These are phyloP conservation scores for Liriodendron chinense DNA, from an alignment of 164 flowering plant species.

Conservation along the genomic window DNA sequence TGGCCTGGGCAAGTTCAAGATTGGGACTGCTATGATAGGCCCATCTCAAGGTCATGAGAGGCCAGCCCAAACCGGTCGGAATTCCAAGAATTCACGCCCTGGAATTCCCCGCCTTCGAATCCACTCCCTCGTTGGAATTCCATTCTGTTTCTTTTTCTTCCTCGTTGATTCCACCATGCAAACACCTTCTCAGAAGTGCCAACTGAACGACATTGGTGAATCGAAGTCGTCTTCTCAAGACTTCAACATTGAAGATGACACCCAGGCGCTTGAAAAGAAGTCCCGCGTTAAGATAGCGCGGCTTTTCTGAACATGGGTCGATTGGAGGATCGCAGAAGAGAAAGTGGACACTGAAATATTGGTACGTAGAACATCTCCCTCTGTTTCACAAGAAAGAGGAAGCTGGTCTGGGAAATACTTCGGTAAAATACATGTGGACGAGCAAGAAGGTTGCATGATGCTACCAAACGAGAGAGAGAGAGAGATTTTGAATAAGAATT, in stretches of 20 bases:
- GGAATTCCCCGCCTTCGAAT: neutral
- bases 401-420: slow-evolving; percentile 14
- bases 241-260: neutral
- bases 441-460: slow-evolving; percentile 9
- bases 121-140: neutral
- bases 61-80: slow-evolving; percentile 7
- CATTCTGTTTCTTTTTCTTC: neutral
- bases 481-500: neutral
- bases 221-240: neutral
- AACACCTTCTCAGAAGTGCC: neutral
- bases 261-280: neutral
- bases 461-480: neutral
- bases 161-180: neutral
- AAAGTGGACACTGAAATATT: slow-evolving; percentile 7
- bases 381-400: neutral
- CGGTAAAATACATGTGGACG: neutral
- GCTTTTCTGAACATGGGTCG: slow-evolving; percentile 2
- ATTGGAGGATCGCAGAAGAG: slow-evolving; percentile 7
- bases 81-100: slow-evolving; percentile 3
- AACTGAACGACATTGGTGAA: neutral
- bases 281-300: neutral
- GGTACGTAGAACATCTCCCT: neutral
- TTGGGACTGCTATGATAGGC: too few relatives aligned
- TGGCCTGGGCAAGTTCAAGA: too few relatives aligned
- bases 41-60: too few relatives aligned